phyloP scores from a whole-genome alignment of 164 flowering plant genomes.

The Stephania cephalantha region DNA sequence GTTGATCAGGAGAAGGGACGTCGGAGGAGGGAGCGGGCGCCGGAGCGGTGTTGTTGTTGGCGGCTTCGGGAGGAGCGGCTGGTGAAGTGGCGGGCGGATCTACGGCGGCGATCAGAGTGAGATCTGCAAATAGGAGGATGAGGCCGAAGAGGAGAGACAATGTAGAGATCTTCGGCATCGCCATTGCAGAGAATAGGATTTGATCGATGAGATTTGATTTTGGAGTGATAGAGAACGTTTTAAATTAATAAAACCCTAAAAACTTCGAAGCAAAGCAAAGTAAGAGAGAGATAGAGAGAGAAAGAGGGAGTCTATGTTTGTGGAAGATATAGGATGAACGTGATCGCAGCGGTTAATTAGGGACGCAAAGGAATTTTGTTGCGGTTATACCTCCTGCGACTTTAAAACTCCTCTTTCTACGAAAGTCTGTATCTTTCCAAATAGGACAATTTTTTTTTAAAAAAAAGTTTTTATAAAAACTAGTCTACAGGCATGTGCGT shows the following conservation, averaged over 20 bases:
- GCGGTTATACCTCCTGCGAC: too few species aligned
- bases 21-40: conserved; percentile 10
- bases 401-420: too few species aligned
- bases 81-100: neutral
- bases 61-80: conserved; percentile 1
- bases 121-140: conserved; percentile 11
- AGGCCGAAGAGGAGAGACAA: conserved; percentile 5
- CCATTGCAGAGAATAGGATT: neutral
- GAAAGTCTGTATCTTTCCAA: too few species aligned
- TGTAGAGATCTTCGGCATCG: conserved; percentile 17
- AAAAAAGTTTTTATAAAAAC: too few species aligned
- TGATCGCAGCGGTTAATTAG: too few species aligned
- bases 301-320: too few species aligned
- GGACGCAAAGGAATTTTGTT: too few species aligned
- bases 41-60: neutral
- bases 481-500: too few species aligned
- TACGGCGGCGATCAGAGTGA: neutral
- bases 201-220: neutral
- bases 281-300: too few species aligned
- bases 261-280: neutral
- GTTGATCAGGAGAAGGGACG: conserved; percentile 2
- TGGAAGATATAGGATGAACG: too few species aligned
- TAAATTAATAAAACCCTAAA: neutral
- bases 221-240: neutral
- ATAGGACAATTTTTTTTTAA: too few species aligned